Percentiles rank a stretch among this genome's conserved stretches.
Evolutionary conservation across 306 rosid species (phyloP).

Genomic region (Rosa lucieae): DNA sequence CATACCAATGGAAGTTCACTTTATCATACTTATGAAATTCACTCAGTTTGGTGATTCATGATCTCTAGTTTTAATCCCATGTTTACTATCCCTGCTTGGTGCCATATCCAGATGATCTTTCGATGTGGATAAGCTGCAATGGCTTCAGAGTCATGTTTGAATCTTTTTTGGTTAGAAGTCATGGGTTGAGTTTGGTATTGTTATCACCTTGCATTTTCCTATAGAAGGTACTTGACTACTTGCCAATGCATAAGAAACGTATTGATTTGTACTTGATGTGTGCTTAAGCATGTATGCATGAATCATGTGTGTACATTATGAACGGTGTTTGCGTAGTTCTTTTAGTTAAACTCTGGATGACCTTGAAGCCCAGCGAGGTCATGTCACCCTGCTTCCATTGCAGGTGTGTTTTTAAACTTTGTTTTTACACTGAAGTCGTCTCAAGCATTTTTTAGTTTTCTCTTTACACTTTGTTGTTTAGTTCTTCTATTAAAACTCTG

Average conservation of each 20-base stretch:
- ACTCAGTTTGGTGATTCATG: neutral
- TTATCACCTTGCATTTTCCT: neutral
- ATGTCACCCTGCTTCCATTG: neutral
- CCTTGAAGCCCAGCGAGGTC: neutral
- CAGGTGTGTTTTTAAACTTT: neutral
- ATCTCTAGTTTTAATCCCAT: neutral
- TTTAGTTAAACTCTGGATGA: neutral
- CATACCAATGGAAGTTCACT: neutral
- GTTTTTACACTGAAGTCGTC: neutral
- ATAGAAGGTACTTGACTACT: too few species aligned
- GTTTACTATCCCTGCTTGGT: neutral
- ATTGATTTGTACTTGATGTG: neutral
- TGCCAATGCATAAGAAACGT: neutral
- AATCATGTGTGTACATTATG: neutral
- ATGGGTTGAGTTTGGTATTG: neutral
- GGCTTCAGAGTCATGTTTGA: conserved; percentile 5
- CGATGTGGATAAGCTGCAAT: neutral
- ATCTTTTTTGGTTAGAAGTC: neutral
- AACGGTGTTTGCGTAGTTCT: neutral
- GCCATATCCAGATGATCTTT: neutral
- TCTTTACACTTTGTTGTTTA: neutral
- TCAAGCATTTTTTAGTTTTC: neutral
- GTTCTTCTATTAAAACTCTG: neutral
- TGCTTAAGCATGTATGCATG: neutral
- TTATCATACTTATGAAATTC: too few species aligned